Base-by-base conservation (phyloP, 225 moss, liverwort and hornwort species). In the Physcomitrium patens region DNA sequence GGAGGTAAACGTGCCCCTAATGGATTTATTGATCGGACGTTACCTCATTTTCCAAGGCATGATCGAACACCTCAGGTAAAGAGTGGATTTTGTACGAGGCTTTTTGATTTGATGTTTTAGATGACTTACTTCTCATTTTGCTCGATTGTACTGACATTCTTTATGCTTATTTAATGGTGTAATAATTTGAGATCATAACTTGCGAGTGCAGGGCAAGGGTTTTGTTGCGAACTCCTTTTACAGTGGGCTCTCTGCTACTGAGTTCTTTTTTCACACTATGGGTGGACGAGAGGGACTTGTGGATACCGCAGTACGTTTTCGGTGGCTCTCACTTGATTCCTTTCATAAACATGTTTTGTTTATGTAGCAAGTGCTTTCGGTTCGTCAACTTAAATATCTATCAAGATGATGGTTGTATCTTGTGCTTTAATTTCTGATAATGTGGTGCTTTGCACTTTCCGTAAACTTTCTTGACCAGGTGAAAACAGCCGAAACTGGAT, bases 241-340 rank as follows among this genome's bases (percentile, higher is more conserved):
- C 62, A 95, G 91, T 80, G 99, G 99, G 43, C 80, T 99, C 63
- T 91, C 99, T 68, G 95, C 99, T 67, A 99, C 95, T 31, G 95
- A 99, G 54, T 99, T 99, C 58, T 99, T 99, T 76, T 99, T 99
- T 65, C 99, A 99, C 43, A 99, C 99, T 12, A 99, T 99, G 99
- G 99, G 90, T 76, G 99, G 99, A 67, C 90, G 99, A 73, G 99
- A 99, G 78, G 99, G 99, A 45, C 91, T 99, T 59, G 99, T 99
- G 68, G 99, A 99, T 65, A 99, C 99, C 78, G 95, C 99, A 65
- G 95, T 94, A 82, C 71, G 91, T 60, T 65, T 15, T 37, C 22
- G 18, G 24, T 68, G 27, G 61, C 78, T 78, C 23, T 37, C 41
- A 37, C 68, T 67, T 72, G 28, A 63, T 50, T 62, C 19, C 44